These are phyloP conservation scores for Penicillium subrubescens DNA, from an alignment of 495 filamentous ascomycete species.

Conservation along the genomic window DNA sequence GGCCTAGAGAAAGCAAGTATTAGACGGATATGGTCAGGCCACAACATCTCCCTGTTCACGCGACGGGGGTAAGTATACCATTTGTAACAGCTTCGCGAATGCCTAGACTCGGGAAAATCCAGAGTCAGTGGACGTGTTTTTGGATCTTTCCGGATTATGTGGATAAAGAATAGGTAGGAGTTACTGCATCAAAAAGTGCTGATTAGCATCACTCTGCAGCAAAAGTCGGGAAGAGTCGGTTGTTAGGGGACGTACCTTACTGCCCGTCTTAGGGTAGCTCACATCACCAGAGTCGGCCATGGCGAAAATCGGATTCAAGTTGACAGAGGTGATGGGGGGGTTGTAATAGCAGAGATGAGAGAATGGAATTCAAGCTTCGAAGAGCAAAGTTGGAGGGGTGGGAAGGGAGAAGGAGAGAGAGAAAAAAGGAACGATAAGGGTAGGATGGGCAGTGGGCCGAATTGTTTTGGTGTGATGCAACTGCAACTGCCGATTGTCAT, in stretches of 20 bases:
- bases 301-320: slow-evolving; percentile 7
- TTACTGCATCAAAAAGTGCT: slow-evolving; percentile 7
- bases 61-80: slow-evolving; percentile 28
- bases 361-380: neutral
- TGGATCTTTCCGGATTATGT: neutral
- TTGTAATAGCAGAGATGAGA: neutral
- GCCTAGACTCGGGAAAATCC: slow-evolving; percentile 23
- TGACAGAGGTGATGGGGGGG: neutral
- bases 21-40: slow-evolving; percentile 32
- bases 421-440: slow-evolving; percentile 22
- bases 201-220: slow-evolving; percentile 18
- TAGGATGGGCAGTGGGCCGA: neutral
- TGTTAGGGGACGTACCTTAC: slow-evolving; percentile 44
- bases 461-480: slow-evolving; percentile 28
- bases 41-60: neutral
- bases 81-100: slow-evolving; percentile 33
- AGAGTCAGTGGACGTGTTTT: slow-evolving; percentile 26
- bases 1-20: slow-evolving; percentile 53
- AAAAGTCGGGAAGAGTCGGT: slow-evolving; percentile 13
- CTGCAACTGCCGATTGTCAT: slow-evolving; percentile 21
- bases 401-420: slow-evolving; percentile 13
- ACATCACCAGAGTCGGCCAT: slow-evolving; percentile 43
- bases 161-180: neutral
- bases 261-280: slow-evolving; percentile 45
- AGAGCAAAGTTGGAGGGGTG: neutral